Conservation (phyloP, 441 rosid genomes). For the Bocquillonia castaneifolia region DNA sequence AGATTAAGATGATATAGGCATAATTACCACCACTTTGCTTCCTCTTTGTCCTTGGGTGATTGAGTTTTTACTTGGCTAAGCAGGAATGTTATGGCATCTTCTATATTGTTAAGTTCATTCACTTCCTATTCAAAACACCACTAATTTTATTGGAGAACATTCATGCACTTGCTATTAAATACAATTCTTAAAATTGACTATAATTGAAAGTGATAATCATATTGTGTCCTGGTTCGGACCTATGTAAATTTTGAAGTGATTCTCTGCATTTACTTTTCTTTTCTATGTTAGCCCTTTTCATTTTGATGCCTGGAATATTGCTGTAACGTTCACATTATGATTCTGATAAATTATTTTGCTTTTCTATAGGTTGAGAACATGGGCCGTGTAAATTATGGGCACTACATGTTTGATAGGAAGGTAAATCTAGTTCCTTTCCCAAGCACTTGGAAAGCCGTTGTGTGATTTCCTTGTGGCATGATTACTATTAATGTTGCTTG, state of each 20-base stretch:
- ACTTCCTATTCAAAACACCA: neutral
- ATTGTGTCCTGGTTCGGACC: neutral
- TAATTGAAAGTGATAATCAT: neutral
- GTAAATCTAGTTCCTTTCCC: slow-evolving; percentile 32
- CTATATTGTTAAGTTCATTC: neutral
- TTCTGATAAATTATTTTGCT: slow-evolving; percentile 7
- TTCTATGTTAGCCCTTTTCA: neutral
- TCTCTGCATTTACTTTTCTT: neutral
- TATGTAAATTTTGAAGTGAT: neutral
- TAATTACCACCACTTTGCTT: neutral
- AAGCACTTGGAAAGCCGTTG: neutral
- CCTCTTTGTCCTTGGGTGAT: neutral
- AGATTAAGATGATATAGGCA: neutral
- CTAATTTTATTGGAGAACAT: neutral
- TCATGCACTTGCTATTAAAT: neutral
- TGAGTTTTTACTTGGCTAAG: neutral
- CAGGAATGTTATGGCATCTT: neutral
- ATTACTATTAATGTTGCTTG: neutral
- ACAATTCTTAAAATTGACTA: neutral
- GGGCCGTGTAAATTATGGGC: slow-evolving; percentile 89
- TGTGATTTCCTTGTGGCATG: slow-evolving; percentile 1
- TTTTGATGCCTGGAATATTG: neutral
- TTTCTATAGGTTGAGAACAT: slow-evolving; percentile 79
- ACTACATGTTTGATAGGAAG: slow-evolving; percentile 73
- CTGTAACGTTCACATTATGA: neutral